Conservation (phyloP, 306 rosid genomes). For the Aeschynomene evenia region DNA sequence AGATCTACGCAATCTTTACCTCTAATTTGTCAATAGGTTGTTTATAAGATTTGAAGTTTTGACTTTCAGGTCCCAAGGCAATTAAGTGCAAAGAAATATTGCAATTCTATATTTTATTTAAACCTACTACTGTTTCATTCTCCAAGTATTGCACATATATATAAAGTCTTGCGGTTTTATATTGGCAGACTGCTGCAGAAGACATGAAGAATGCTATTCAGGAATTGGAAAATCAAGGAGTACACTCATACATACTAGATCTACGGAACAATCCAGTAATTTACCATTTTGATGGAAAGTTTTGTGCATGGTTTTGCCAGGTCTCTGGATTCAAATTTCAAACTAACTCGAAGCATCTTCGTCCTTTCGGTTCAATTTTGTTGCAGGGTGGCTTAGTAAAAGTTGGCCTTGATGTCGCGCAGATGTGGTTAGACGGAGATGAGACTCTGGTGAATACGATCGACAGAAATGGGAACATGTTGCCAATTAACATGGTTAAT, state of each 20-base stretch:
- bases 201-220: constrained; percentile 83
- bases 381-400: constrained; percentile 90
- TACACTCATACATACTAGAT: constrained; percentile 88
- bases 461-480: constrained; percentile 81
- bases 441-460: constrained; percentile 90
- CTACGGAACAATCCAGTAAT: constrained; percentile 92
- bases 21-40: too few species aligned
- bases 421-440: constrained; percentile 94
- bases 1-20: too few species aligned
- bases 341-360: background rate
- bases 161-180: constrained; percentile 19
- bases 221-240: constrained; percentile 82
- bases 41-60: too few species aligned
- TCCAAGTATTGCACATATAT: background rate
- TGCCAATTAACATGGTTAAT: constrained; percentile 71
- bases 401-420: constrained; percentile 94
- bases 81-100: too few species aligned
- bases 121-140: background rate
- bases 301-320: background rate
- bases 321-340: background rate
- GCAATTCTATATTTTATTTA: background rate
- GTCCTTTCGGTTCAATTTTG: constrained; percentile 3
- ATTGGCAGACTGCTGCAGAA: constrained; percentile 73
- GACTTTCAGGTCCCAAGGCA: too few species aligned
- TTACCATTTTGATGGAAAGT: background rate